phyloP scores from a whole-genome alignment of 2,329 filamentous ascomycete genomes.

The Fusarium begoniae region DNA sequence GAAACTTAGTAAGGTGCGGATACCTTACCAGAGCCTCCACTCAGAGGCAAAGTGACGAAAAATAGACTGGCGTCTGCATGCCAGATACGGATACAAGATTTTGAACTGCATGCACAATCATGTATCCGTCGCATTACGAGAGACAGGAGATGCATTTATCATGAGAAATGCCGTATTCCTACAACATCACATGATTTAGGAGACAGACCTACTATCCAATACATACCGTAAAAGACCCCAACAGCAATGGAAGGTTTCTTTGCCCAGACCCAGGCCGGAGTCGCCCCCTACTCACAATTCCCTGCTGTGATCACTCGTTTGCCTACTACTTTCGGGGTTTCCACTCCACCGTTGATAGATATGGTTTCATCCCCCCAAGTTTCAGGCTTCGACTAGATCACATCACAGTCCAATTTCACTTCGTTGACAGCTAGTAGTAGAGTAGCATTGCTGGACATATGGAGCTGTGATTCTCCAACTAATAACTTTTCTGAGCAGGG shows the following conservation, averaged over 20 bases:
- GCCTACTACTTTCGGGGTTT: slow-evolving; percentile 19
- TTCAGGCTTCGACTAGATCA: slow-evolving; percentile 24
- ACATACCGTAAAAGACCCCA: background rate
- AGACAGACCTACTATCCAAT: background rate
- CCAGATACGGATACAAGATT: background rate
- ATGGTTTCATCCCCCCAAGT: slow-evolving; percentile 23
- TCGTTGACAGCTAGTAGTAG: background rate
- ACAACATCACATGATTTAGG: background rate
- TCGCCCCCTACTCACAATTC: background rate
- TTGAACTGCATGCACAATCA: background rate
- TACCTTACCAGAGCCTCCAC: background rate
- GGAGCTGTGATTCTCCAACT: background rate
- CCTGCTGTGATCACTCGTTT: slow-evolving; percentile 15
- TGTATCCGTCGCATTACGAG: background rate
- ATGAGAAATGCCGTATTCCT: background rate
- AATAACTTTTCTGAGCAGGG: slow-evolving; percentile 1
- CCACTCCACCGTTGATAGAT: slow-evolving; percentile 15
- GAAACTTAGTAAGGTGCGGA: background rate
- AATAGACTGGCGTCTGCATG: background rate
- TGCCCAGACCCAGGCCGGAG: background rate
- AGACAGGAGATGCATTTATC: background rate
- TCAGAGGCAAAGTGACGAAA: background rate
- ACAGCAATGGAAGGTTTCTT: background rate
- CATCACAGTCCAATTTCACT: slow-evolving; percentile 5
- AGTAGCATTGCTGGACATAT: slow-evolving; percentile 8